phyloP scores from a whole-genome alignment of 208 protist genomes.

The Crithidia brevicula region DNA sequence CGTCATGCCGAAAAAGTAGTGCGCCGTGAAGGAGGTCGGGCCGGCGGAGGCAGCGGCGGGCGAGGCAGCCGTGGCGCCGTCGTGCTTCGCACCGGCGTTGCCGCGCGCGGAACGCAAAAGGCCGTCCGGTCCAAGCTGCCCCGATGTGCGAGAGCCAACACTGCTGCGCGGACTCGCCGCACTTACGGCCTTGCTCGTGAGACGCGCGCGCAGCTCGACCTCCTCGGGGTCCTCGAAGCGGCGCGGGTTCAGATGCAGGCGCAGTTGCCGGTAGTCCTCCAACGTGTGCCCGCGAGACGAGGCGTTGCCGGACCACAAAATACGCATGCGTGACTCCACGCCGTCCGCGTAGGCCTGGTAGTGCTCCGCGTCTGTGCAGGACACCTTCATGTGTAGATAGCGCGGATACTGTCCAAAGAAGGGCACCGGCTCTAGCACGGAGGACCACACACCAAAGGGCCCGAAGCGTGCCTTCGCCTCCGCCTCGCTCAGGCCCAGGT shows the following conservation, averaged over 20 bases:
- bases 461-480: conserved; percentile 65
- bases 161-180: conserved; percentile 23
- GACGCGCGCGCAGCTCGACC: conserved; percentile 49
- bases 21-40: conserved; percentile 47
- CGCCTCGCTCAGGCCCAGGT: conserved; percentile 48
- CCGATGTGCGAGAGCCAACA: conserved; percentile 21
- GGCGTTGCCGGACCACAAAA: conserved; percentile 83
- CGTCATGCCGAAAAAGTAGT: conserved; percentile 89
- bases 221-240: conserved; percentile 86
- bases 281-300: conserved; percentile 73
- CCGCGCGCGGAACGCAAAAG: conserved; percentile 8
- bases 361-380: conserved; percentile 71
- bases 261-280: conserved; percentile 74
- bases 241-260: conserved; percentile 74
- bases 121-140: conserved; percentile 10
- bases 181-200: conserved; percentile 16
- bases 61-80: not conserved
- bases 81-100: conserved; percentile 7
- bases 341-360: conserved; percentile 87
- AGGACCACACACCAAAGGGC: conserved; percentile 79
- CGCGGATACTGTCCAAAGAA: conserved; percentile 87
- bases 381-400: conserved; percentile 85
- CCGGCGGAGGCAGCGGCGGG: not conserved
- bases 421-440: conserved; percentile 70
- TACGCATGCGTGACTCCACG: conserved; percentile 89